Evolutionary conservation across 2,329 filamentous ascomycete species (phyloP).

Genomic region (Neofusicoccum ribis): DNA sequence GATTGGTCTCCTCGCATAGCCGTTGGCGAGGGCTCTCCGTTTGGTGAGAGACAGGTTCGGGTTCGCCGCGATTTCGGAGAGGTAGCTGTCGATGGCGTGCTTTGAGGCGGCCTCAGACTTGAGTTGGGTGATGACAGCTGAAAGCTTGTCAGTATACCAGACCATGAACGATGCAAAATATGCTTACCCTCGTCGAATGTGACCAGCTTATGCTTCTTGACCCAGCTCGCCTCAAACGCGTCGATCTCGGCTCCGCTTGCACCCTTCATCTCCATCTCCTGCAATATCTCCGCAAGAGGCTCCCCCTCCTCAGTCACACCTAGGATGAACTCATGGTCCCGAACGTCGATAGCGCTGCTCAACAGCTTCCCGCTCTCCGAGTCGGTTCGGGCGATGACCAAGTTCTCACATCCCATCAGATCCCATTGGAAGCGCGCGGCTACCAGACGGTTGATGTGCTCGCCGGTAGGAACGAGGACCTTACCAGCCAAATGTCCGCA

Average conservation of each 20-base stretch:
- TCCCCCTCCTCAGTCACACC: slow-evolving; percentile 78
- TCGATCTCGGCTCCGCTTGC: slow-evolving; percentile 80
- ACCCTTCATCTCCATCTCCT: slow-evolving; percentile 82
- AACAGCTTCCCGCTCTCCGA: slow-evolving; percentile 90
- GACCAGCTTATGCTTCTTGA: slow-evolving; percentile 79
- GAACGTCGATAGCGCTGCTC: slow-evolving; percentile 85
- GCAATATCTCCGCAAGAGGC: slow-evolving; percentile 83
- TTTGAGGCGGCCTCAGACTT: slow-evolving; percentile 63
- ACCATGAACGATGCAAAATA: background rate
- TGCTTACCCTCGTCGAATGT: slow-evolving; percentile 77
- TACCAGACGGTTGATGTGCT: slow-evolving; percentile 93
- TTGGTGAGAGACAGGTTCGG: slow-evolving; percentile 75
- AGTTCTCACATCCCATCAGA: slow-evolving; percentile 92
- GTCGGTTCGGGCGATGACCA: slow-evolving; percentile 92
- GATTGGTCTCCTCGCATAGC: slow-evolving; percentile 67
- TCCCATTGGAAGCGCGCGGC: slow-evolving; percentile 97
- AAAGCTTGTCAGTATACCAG: background rate
- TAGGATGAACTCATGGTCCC: slow-evolving; percentile 96
- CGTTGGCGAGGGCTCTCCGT: slow-evolving; percentile 70
- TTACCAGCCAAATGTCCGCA: slow-evolving; percentile 96
- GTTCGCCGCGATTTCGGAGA: slow-evolving; percentile 60
- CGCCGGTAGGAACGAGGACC: slow-evolving; percentile 87
- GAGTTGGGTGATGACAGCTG: slow-evolving; percentile 74
- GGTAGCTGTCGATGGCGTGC: slow-evolving; percentile 67
- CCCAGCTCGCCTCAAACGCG: slow-evolving; percentile 81